phyloP scores from a whole-genome alignment of 139 green algal genomes.

The Tetraselmis chui region DNA sequence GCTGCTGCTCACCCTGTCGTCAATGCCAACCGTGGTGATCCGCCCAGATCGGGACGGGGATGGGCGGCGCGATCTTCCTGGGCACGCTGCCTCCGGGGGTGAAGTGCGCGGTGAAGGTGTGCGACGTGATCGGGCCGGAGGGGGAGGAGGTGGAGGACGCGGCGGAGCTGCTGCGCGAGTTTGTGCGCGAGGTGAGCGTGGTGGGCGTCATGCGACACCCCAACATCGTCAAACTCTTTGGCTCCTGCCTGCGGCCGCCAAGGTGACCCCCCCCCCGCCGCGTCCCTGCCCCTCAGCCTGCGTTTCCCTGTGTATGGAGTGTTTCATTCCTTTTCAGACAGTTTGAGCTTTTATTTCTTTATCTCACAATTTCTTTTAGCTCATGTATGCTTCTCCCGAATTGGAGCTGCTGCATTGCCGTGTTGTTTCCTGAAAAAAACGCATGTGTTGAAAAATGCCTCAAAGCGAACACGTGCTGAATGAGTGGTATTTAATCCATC shows the following conservation, averaged over 20 bases:
- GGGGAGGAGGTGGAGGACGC: not conserved
- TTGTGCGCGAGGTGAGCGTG: not conserved
- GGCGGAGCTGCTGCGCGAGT: not conserved
- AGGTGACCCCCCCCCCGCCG: not conserved
- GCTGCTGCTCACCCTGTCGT: not conserved
- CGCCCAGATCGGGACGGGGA: not conserved
- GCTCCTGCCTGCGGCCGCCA: not conserved
- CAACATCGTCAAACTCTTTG: not conserved
- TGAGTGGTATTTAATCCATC: no score
- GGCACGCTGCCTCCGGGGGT: not conserved
- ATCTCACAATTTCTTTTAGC: no score
- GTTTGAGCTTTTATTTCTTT: no score
- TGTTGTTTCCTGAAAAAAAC: no score
- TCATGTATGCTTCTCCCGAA: no score
- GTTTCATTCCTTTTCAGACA: no score
- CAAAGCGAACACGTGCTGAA: no score
- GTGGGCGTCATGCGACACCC: not conserved
- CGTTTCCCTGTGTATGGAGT: no score
- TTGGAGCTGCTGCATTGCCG: no score
- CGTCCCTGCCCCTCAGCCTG: no score
- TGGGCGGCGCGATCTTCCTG: not conserved
- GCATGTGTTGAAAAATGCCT: no score
- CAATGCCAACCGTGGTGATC: not conserved
- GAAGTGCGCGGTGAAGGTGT: not conserved
- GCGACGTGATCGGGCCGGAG: not conserved